Evolutionary conservation across 2,329 filamentous ascomycete species (phyloP), one percentile per base, ranked within the genome.

Genomic region (Blumeriella jaapii): DNA sequence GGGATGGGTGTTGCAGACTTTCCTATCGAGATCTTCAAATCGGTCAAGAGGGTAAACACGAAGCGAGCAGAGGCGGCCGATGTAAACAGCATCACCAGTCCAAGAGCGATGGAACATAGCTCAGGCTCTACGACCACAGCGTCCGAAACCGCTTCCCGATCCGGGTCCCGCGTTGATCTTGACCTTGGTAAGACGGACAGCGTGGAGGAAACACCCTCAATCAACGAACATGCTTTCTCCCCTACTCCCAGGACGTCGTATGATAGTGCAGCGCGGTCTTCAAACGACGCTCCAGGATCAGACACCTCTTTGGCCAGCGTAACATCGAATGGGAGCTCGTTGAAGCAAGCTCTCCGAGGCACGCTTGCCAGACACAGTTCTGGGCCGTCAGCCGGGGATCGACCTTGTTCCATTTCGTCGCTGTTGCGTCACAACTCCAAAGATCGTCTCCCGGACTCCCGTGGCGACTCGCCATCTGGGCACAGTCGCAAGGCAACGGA

Each of bases 1-100:
- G 73, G 82, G 50, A 81, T 93, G 70, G 83, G 84, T 1, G 68
- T 93, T 25, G 82, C 82, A 1, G 85, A 93, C 51, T 69, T 78
- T 46, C 74, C 74, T 2, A 59, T 68, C 12, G 68, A 74, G 39
- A 55, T 76, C 4, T 71, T 74, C 55, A 68, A 64, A 36, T 44
- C 36, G 8, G 47, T 53, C 11, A 50, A 51, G 22, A 44, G 46
- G 15, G 25, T 34, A 13, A 28, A 37, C 22, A 29, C 19, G 8
- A 17, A 46, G 39, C n/a, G 45, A 39, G 33, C 38, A 41, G 29
- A 42, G 27, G 23, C 31, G 30, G 20, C 38, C 25, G 30, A 26
- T 28, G 10, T 30, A 24, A 20, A 24, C 5, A 23, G 15, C 11
- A 31, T 16, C 5, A 31, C 23, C 12, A 32, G 19, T 12, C 14